These are phyloP conservation scores for Hortaea sp. DNA, from an alignment of 2,329 filamentous ascomycete species.

Conservation along the genomic window DNA sequence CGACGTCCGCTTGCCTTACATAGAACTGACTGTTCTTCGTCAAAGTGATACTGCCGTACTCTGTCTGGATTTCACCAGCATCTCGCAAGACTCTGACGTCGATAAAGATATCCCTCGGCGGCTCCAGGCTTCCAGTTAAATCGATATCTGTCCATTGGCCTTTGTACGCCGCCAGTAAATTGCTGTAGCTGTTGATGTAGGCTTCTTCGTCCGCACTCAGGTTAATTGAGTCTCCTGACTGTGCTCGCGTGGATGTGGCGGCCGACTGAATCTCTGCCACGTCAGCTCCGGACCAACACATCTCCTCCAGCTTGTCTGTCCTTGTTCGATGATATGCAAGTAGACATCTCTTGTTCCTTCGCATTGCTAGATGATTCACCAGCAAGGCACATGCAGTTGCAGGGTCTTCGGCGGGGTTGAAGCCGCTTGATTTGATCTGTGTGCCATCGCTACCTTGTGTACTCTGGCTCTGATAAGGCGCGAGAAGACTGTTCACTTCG, in stretches of 20 bases:
- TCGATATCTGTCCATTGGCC: conserved; percentile 98
- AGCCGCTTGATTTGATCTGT: conserved; percentile 51
- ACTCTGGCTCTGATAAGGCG: conserved; percentile 56
- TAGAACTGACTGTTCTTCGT: conserved; percentile 99
- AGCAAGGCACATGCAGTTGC: conserved; percentile 79
- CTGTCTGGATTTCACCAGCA: conserved; percentile 95
- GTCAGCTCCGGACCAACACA: conserved; percentile 85
- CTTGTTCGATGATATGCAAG: conserved; percentile 88
- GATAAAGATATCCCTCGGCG: conserved; percentile 91
- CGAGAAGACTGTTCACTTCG: conserved; percentile 68
- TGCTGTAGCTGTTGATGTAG: conserved; percentile 83
- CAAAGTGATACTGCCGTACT: conserved; percentile 95
- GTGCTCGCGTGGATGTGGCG: conserved; percentile 28
- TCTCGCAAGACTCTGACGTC: conserved; percentile 94
- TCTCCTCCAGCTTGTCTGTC: conserved; percentile 82
- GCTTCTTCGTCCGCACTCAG: conserved; percentile 94
- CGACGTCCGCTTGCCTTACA: conserved; percentile 89
- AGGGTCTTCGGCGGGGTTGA: conserved; percentile 74
- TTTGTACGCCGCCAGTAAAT: conserved; percentile 91
- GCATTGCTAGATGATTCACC: conserved; percentile 90
- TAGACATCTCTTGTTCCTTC: conserved; percentile 89
- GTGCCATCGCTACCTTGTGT: conserved; percentile 17
- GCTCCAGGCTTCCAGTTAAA: conserved; percentile 84
- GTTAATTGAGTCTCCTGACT: conserved; percentile 12
- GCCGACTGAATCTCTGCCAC: conserved; percentile 56